phyloP scores from a whole-genome alignment of 805 yeast genomes.

The Wickerhamomyces kurtzmanii region DNA sequence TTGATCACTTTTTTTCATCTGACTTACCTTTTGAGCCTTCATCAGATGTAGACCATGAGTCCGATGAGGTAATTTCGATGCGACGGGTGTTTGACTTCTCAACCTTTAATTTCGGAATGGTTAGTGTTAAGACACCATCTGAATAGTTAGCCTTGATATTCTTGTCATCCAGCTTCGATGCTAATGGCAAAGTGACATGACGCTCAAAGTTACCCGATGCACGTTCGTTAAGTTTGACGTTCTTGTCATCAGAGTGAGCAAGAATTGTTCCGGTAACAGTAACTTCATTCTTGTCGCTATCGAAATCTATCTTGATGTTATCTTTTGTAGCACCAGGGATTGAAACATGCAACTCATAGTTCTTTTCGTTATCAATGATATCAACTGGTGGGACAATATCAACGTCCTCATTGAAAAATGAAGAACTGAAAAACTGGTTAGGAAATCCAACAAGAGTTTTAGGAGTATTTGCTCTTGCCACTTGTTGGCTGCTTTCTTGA shows the following conservation, averaged over 20 bases:
- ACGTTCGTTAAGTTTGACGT: conserved; percentile 23
- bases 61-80: conserved; percentile 20
- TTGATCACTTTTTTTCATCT: no score
- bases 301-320: conserved; percentile 33
- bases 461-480: conserved; percentile 4
- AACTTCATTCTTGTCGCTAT: conserved; percentile 32
- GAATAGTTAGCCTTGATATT: conserved; percentile 34
- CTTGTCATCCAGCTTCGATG: conserved; percentile 28
- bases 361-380: conserved; percentile 30
- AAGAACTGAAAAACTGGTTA: conserved; percentile 17
- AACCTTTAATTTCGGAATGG: conserved; percentile 27
- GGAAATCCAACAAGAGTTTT: conserved; percentile 11
- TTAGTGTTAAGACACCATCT: conserved; percentile 33
- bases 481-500: conserved; percentile 1
- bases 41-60: no score
- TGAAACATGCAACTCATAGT: conserved; percentile 30
- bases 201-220: conserved; percentile 31
- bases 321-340: conserved; percentile 40
- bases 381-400: conserved; percentile 33
- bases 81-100: conserved; percentile 14
- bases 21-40: no score
- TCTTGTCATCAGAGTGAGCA: conserved; percentile 13
- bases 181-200: conserved; percentile 27
- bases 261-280: conserved; percentile 34
- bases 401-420: conserved; percentile 11